Conservation (phyloP, 2,329 filamentous ascomycete genomes). For the Dactylellina cionopaga region DNA sequence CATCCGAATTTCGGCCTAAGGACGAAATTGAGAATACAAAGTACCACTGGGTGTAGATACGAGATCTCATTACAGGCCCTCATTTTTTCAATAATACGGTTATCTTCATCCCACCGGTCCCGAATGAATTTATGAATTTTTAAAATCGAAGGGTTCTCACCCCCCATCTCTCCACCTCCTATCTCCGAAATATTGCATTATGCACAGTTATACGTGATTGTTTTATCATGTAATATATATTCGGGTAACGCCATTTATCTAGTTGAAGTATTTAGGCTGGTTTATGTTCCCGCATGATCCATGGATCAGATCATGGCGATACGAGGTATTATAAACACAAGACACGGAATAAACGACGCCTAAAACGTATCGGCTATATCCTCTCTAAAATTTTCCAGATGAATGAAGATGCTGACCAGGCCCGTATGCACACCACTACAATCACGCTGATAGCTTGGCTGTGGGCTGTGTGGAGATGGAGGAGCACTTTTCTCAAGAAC, state of each 20-base stretch:
- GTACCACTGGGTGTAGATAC: no score
- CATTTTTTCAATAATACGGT: no score
- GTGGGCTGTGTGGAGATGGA: no score
- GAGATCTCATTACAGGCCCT: no score
- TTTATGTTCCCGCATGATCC: constrained; percentile 28
- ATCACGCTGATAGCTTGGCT: not conserved
- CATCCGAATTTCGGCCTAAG: no score
- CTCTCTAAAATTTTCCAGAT: no score
- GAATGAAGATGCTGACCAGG: no score
- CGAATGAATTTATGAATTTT: not conserved
- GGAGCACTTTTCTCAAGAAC: no score
- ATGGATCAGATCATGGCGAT: constrained; percentile 43
- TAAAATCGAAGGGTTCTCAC: not conserved
- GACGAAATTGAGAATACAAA: no score
- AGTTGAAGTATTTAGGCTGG: constrained; percentile 35
- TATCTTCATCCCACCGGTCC: no score
- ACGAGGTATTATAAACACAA: constrained; percentile 14
- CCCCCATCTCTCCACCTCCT: constrained; percentile 18
- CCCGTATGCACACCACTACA: not conserved
- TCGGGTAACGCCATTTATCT: not conserved
- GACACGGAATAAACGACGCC: constrained; percentile 17
- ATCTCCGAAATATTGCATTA: constrained; percentile 22
- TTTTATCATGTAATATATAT: not conserved
- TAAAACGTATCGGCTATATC: constrained; percentile 6
- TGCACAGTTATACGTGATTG: not conserved